These are phyloP conservation scores for Penicillium oxalicum DNA, from an alignment of 2,329 filamentous ascomycete species.

Conservation along the genomic window DNA sequence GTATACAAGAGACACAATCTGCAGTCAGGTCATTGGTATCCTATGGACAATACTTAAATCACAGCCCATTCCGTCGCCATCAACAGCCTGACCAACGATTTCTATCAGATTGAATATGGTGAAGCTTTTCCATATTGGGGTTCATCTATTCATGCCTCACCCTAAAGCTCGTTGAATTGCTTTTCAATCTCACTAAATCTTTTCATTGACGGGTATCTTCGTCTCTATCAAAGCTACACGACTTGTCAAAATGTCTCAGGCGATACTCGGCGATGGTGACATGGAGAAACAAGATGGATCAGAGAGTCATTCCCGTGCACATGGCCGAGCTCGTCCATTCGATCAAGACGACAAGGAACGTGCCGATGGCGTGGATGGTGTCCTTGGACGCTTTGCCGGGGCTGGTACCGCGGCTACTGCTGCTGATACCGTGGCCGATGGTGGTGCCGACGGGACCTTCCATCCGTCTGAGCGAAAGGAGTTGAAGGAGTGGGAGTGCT, in stretches of 20 bases:
- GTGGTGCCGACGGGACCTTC: constrained; percentile 1
- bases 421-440: constrained; percentile 4
- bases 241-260: constrained; percentile 10
- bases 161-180: background rate
- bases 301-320: constrained; percentile 9
- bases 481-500: constrained; percentile 53
- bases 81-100: background rate
- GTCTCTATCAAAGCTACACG: background rate
- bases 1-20: no score
- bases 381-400: no score
- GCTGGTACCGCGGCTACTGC: no score
- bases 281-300: constrained; percentile 16
- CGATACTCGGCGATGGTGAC: constrained; percentile 9
- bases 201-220: no score
- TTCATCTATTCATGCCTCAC: constrained; percentile 1
- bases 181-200: background rate
- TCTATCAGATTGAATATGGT: background rate
- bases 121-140: background rate
- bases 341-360: constrained; percentile 10
- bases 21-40: background rate
- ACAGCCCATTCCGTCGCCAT: background rate
- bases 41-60: background rate
- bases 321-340: constrained; percentile 8
- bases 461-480: constrained; percentile 26
- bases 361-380: background rate